Percentiles rank a stretch among this genome's conserved stretches.
Conservation (phyloP, 2,329 filamentous ascomycete species). For the Aotearoamyces nothofagi region DNA sequence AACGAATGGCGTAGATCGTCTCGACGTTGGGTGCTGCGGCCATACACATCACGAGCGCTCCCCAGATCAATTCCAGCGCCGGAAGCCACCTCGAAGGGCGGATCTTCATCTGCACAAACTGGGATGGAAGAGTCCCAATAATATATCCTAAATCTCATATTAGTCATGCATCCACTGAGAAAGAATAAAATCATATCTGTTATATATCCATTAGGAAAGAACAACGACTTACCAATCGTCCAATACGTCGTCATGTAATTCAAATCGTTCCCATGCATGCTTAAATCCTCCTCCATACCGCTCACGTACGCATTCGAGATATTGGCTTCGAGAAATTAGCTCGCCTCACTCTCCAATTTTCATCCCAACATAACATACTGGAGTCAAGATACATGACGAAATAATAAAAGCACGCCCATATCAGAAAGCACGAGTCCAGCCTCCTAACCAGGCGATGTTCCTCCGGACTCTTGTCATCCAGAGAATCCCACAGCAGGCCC, state of each 20-base stretch:
- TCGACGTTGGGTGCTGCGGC: slow-evolving; percentile 19
- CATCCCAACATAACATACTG: too few relatives aligned
- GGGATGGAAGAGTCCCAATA: slow-evolving; percentile 26
- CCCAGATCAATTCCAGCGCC: slow-evolving; percentile 23
- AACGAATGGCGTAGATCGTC: slow-evolving; percentile 24
- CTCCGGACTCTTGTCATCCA: slow-evolving; percentile 30
- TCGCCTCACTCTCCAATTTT: too few relatives aligned
- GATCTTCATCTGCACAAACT: slow-evolving; percentile 24
- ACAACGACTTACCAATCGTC: too few relatives aligned
- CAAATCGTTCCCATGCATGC: slow-evolving; percentile 23
- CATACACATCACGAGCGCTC: slow-evolving; percentile 20
- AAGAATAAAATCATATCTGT: too few relatives aligned
- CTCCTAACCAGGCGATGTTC: slow-evolving; percentile 37
- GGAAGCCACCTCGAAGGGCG: slow-evolving; percentile 29
- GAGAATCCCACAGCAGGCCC: slow-evolving; percentile 26
- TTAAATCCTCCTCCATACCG: slow-evolving; percentile 24
- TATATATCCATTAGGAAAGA: too few relatives aligned
- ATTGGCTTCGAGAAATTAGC: too few relatives aligned
- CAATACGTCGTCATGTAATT: slow-evolving; percentile 26
- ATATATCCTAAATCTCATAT: too few relatives aligned
- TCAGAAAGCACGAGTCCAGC: slow-evolving; percentile 37
- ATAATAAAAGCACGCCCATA: too few relatives aligned
- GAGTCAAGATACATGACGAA: too few relatives aligned
- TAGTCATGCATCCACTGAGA: too few relatives aligned
- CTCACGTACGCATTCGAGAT: slow-evolving; percentile 25